Evolutionary conservation across 2,329 filamentous ascomycete species (phyloP), one percentile per base, ranked within the genome.

Genomic region (Hysterium pulicare): DNA sequence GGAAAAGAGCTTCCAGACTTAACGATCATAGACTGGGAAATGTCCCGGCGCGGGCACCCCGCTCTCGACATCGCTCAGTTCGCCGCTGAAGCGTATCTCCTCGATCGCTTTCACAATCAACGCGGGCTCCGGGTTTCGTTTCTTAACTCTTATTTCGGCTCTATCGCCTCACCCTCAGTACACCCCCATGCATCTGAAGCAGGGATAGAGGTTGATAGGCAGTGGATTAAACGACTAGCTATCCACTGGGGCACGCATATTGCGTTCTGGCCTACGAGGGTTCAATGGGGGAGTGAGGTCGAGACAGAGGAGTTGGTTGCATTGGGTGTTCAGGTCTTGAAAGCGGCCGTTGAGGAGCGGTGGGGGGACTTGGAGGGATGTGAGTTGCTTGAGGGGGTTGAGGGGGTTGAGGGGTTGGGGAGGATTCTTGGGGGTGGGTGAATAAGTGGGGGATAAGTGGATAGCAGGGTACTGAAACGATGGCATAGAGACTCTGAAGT

Each of bases 21-120:
- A 4, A 68, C 59, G 1, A 36, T 70, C 8, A 57, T 63, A 7
- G 64, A 70, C 32, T 70, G 64, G 64, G 64, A 68, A 37, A 60
- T 64, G 38, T 50, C 50, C 1, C 51, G 66, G 2, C 48, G 60
- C 2, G 67, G 66, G 4, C 57, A 39, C 3, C 56, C 56, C 11
- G 65, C 64, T 6, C 67, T 64, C 6, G 66, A 69, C 42, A 57
- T 66, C 1, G 66, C 53, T 2, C 66, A 68, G 30, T 69, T 69
- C 38, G 57, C 60, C 13, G 65, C 64, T 0, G 65, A 68, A 40
- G 54, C 66, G 4, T 67, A 58, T 28, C 49, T 69, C 4, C 53
- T 68, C 0, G 66, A 69, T 50, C 50, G 51, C 1, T 65, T 62
- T 41, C 42, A 52, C n/a, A 48, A 45, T 1, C 7, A 28, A 7